Conservation (phyloP, 306 rosid species). For the Vachellia collinsii region DNA sequence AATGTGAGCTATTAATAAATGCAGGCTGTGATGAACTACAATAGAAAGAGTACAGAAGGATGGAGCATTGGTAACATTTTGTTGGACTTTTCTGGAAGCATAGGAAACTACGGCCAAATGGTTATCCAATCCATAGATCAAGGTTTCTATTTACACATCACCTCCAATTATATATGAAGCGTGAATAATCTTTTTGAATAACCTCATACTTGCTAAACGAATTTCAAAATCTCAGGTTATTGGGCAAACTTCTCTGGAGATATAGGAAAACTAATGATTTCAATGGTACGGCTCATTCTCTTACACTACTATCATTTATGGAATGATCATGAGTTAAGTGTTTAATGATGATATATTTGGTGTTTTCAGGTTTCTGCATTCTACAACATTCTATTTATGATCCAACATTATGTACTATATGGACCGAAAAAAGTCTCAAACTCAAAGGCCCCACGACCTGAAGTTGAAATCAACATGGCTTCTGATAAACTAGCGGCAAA, state of each 20-base stretch:
- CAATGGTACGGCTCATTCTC: conserved; percentile 46
- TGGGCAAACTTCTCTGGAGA: conserved; percentile 84
- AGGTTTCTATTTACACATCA: conserved; percentile 42
- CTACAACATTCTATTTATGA: not conserved
- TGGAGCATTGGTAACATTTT: conserved; percentile 85
- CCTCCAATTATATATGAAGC: not conserved
- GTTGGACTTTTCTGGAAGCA: conserved; percentile 79
- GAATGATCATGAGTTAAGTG: not conserved
- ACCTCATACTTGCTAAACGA: not conserved
- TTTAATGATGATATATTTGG: not conserved
- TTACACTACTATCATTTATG: not conserved
- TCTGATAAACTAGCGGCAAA: not conserved
- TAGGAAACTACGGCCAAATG: conserved; percentile 80
- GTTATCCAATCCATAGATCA: conserved; percentile 85
- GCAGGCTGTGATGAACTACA: conserved; percentile 80
- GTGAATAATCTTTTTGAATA: not conserved
- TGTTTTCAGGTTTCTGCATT: not conserved
- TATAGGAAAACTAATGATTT: conserved; percentile 70
- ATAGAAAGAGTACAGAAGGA: conserved; percentile 83
- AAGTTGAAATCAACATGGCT: not conserved
- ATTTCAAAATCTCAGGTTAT: conserved; percentile 59
- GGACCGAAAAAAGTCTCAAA: not conserved
- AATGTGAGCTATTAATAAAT: conserved; percentile 10
- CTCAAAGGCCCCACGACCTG: not conserved
- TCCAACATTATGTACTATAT: not conserved